Conservation (phyloP, 495 filamentous ascomycete genomes). For the Talaromyces trachyspermus region DNA sequence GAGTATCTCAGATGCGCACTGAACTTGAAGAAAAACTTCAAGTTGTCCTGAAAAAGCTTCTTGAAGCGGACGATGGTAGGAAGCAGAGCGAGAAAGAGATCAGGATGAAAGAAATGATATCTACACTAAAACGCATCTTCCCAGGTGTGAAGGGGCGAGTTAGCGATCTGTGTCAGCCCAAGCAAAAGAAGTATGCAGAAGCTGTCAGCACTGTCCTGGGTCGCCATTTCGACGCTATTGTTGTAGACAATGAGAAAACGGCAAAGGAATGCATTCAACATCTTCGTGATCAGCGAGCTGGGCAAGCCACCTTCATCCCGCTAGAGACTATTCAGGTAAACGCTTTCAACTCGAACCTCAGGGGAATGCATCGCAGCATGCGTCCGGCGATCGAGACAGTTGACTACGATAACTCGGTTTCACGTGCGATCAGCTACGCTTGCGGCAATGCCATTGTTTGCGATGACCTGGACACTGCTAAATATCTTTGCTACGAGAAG, state of each 20-base stretch:
- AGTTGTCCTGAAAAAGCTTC: slow-evolving; percentile 67
- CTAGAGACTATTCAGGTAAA: slow-evolving; percentile 95
- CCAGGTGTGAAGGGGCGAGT: slow-evolving; percentile 86
- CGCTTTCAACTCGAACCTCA: slow-evolving; percentile 77
- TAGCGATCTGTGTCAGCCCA: slow-evolving; percentile 88
- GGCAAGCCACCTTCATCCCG: slow-evolving; percentile 86
- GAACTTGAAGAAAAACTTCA: slow-evolving; percentile 88
- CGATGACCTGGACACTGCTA: slow-evolving; percentile 76
- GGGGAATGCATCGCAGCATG: slow-evolving; percentile 77
- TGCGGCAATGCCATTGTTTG: slow-evolving; percentile 96
- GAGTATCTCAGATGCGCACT: slow-evolving; percentile 68
- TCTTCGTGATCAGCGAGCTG: slow-evolving; percentile 77
- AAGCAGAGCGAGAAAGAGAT: slow-evolving; percentile 78
- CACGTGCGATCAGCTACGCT: slow-evolving; percentile 88
- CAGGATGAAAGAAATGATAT: slow-evolving; percentile 68
- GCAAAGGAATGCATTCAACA: slow-evolving; percentile 92
- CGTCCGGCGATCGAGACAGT: slow-evolving; percentile 94
- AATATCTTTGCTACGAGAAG: slow-evolving; percentile 79
- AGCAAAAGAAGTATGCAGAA: slow-evolving; percentile 90
- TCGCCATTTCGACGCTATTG: slow-evolving; percentile 84
- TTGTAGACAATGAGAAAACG: slow-evolving; percentile 94
- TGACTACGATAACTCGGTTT: slow-evolving; percentile 78
- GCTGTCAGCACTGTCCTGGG: slow-evolving; percentile 90
- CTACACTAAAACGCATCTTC: slow-evolving; percentile 81
- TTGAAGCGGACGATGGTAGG: slow-evolving; percentile 74